Evolutionary conservation across 2,329 filamentous ascomycete genomes (phyloP).

Genomic region (Calonectria pseudoturangicola): DNA sequence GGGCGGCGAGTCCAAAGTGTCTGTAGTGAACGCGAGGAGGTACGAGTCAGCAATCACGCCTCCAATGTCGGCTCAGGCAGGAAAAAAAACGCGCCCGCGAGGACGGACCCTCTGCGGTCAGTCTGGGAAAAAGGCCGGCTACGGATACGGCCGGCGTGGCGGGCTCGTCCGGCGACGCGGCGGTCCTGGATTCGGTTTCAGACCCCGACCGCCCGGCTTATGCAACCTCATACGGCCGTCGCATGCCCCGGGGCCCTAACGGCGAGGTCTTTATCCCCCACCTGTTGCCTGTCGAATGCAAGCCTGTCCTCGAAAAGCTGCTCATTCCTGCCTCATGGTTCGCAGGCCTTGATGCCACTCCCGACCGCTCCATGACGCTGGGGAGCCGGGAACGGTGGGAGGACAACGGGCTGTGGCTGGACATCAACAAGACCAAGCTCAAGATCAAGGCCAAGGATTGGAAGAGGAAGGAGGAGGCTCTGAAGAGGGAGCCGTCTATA

Average conservation of each 20-base stretch:
- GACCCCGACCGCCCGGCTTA: neutral
- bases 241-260: constrained; percentile 7
- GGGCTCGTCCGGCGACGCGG: neutral
- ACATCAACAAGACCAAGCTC: constrained; percentile 44
- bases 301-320: neutral
- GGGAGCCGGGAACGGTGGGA: constrained; percentile 49
- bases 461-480: constrained; percentile 48
- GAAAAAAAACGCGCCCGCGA: neutral
- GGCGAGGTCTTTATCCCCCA: constrained; percentile 18
- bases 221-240: neutral
- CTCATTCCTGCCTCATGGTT: constrained; percentile 25
- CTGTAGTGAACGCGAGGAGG: neutral
- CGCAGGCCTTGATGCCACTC: constrained; percentile 43
- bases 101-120: neutral
- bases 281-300: neutral
- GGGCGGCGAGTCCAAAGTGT: neutral
- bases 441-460: constrained; percentile 43
- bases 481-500: constrained; percentile 37
- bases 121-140: neutral
- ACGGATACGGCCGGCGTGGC: neutral
- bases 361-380: constrained; percentile 43
- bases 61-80: neutral
- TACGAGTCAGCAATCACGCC: neutral
- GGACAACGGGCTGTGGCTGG: constrained; percentile 44
- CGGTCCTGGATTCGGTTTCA: neutral